Conservation (phyloP, 306 rosid genomes). For the Prunus padus region DNA sequence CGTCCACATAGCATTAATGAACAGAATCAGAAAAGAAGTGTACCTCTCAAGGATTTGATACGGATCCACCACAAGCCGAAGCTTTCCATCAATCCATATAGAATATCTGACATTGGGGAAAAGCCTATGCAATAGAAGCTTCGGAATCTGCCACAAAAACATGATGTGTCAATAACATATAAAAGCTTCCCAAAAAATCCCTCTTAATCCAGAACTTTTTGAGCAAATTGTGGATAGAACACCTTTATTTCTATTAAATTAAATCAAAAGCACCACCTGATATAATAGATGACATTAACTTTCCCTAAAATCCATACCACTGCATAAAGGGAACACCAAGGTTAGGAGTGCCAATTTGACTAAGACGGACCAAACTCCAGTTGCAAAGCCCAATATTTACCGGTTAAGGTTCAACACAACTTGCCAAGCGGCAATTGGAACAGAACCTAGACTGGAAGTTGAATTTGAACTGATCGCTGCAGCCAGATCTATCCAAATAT, state of each 20-base stretch:
- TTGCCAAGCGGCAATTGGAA: background rate
- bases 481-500: background rate
- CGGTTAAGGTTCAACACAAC: constrained; percentile 1
- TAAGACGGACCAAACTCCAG: constrained; percentile 1
- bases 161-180: constrained; percentile 13
- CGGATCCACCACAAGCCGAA: constrained; percentile 81
- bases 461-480: background rate
- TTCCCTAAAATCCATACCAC: background rate
- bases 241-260: background rate
- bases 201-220: background rate
- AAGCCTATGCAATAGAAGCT: constrained; percentile 95
- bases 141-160: constrained; percentile 71
- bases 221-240: background rate
- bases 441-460: background rate
- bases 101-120: constrained; percentile 87
- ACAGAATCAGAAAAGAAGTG: background rate
- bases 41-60: constrained; percentile 91
- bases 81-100: constrained; percentile 96
- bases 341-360: constrained; percentile 2
- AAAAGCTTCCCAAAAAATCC: background rate
- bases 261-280: background rate
- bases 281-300: background rate
- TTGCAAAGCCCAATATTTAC: background rate
- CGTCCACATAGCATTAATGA: constrained; percentile 10
- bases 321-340: background rate